Evolutionary conservation across 768 basidiomycete genomes (phyloP).

Genomic region (Gloeophyllum trabeum): DNA sequence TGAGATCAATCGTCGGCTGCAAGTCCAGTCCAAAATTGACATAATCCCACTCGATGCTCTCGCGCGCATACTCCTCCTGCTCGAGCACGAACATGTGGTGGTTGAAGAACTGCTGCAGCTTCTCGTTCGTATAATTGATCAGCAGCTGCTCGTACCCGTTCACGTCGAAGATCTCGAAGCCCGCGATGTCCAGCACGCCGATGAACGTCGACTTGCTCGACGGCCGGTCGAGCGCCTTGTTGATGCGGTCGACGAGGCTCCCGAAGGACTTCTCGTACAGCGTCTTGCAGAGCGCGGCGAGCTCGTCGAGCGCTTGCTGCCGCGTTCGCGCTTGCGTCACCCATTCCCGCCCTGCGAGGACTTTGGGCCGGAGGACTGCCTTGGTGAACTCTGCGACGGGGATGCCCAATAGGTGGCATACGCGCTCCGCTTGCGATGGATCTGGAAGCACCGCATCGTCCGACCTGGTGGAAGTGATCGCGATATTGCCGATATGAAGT

Average conservation of each 20-base stretch:
- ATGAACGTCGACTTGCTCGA: slow-evolving; percentile 90
- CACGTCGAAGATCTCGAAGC: slow-evolving; percentile 93
- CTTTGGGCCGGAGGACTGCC: slow-evolving; percentile 80
- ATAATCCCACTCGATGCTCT: slow-evolving; percentile 96
- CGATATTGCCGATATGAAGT: slow-evolving; percentile 92
- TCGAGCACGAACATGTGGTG: slow-evolving; percentile 99
- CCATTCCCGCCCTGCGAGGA: slow-evolving; percentile 94
- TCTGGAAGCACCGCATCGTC: slow-evolving; percentile 74
- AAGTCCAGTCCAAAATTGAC: slow-evolving; percentile 96
- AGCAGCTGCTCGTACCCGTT: slow-evolving; percentile 96
- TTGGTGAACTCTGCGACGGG: slow-evolving; percentile 80
- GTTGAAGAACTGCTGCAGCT: slow-evolving; percentile 95
- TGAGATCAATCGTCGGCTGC: slow-evolving; percentile 97
- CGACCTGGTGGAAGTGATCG: slow-evolving; percentile 64
- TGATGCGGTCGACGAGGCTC: slow-evolving; percentile 87
- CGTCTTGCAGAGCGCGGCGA: slow-evolving; percentile 85
- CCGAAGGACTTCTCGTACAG: slow-evolving; percentile 97
- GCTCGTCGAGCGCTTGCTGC: slow-evolving; percentile 88
- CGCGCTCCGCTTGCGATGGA: slow-evolving; percentile 77
- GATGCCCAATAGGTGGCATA: slow-evolving; percentile 86
- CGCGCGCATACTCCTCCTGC: slow-evolving; percentile 95
- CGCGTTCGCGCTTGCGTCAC: slow-evolving; percentile 87
- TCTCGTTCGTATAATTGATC: slow-evolving; percentile 99
- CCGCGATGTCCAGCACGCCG: slow-evolving; percentile 97
- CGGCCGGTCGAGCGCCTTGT: slow-evolving; percentile 87